Base-by-base conservation (phyloP, 2,329 filamentous ascomycete species). In the Microdochium bolleyi region DNA sequence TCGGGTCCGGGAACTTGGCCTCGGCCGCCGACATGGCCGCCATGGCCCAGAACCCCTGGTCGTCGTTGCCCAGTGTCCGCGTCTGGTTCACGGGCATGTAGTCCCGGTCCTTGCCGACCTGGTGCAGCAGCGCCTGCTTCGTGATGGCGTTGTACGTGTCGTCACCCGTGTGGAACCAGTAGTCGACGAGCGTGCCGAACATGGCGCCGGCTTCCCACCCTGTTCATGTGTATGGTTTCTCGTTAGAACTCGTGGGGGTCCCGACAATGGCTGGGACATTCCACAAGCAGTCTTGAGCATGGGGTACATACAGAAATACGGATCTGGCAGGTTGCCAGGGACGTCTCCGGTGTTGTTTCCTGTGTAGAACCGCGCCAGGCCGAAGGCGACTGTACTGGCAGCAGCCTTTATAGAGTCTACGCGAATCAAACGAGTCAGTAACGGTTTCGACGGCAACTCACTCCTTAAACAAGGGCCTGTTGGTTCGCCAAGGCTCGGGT, bases 31-130 rank as follows among this genome's bases (percentile, higher is more conserved):
- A 79, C 76, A 95, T 87, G 55, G 85, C 87, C 1, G 89, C 82
- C 74, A 94, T 79, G n/a, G 81, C 88, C 89, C 89, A 95, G 70
- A 94, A 92, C 5, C 87, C 85, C 67, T 89, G 87, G 60, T 89
- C 87, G 57, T 90, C 87, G 68, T 89, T 89, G 57, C 85, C 85
- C 56, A 78, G 68, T 2, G 76, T 77, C 49, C 72, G 67, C 7
- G 81, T 83, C 66, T 85, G 82, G 66, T 85, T 86, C n/a, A 66
- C 62, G 2, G 85, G 85, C 83, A 87, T 85, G 64, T 77, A 87
- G 63, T 87, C 80, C 13, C 66, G 62, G 56, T 81, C 75, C n/a
- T 75, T 68, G 38, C 82, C 80, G 32, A 73, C 75, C 64, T 88
- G 85, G 61, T 83, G 80, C 8, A 81, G 60, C 60, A 88, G 62